Conservation (phyloP, 352 stramenopile genomes). For the Pythium scleroteichum region DNA sequence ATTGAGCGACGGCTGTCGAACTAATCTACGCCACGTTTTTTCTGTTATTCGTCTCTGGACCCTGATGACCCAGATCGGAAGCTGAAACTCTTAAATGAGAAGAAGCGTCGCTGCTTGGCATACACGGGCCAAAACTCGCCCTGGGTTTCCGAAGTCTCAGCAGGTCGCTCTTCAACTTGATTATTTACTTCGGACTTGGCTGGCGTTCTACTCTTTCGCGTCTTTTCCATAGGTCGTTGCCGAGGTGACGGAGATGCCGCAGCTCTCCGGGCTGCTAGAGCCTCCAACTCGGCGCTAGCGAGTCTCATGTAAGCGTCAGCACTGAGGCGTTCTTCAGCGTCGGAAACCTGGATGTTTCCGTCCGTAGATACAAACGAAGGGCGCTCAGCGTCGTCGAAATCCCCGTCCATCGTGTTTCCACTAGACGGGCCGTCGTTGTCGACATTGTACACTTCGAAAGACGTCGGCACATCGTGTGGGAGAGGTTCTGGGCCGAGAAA, state of each 20-base stretch:
- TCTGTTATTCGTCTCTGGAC: conserved; percentile 15
- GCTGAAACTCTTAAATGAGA: conserved; percentile 61
- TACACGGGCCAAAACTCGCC: conserved; percentile 54
- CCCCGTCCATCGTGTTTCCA: conserved; percentile 12
- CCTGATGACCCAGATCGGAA: conserved; percentile 32
- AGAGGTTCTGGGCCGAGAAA: neutral
- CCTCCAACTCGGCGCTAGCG: conserved; percentile 57
- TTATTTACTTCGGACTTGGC: neutral
- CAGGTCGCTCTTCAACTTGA: neutral
- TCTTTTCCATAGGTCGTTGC: neutral
- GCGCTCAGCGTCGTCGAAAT: conserved; percentile 37
- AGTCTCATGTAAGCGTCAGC: conserved; percentile 81
- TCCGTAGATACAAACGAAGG: conserved; percentile 80
- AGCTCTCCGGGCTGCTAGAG: conserved; percentile 1
- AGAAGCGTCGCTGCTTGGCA: conserved; percentile 54
- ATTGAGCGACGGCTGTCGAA: neutral
- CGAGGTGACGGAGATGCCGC: conserved; percentile 1
- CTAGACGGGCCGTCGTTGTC: neutral
- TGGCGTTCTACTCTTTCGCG: too few species aligned
- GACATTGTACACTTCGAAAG: conserved; percentile 21
- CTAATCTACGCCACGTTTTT: conserved; percentile 1
- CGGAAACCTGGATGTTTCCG: conserved; percentile 28
- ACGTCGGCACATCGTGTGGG: too few species aligned
- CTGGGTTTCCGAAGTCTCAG: conserved; percentile 1
- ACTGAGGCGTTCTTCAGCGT: conserved; percentile 42